A percentile compares a stretch with the other conserved stretches of the same genome.
Conservation (phyloP, 495 filamentous ascomycete genomes). For the Lindgomyces ingoldianus region DNA sequence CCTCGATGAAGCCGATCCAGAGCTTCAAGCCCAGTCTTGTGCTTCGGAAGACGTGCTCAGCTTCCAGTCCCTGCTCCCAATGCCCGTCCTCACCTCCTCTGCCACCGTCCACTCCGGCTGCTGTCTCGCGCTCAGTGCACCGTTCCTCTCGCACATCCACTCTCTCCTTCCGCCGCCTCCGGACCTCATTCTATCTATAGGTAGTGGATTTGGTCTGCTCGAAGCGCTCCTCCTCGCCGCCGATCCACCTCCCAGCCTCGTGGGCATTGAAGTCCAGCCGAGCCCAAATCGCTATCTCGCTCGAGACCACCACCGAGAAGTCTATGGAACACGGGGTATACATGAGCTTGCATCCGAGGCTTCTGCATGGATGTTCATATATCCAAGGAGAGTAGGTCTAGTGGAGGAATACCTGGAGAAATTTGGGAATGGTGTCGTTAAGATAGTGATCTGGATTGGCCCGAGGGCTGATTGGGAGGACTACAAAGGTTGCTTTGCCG, state of each 20-base stretch:
- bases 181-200: slow-evolving; percentile 53
- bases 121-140: slow-evolving; percentile 53
- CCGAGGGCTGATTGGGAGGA: slow-evolving; percentile 53
- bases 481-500: slow-evolving; percentile 34
- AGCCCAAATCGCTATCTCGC: slow-evolving; percentile 53
- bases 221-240: slow-evolving; percentile 49
- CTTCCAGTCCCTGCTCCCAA: not conserved
- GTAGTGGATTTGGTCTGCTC: slow-evolving; percentile 57
- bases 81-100: slow-evolving; percentile 2
- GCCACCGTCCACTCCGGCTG: slow-evolving; percentile 45
- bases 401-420: slow-evolving; percentile 49
- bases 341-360: slow-evolving; percentile 45
- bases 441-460: slow-evolving; percentile 55
- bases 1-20: too few species aligned
- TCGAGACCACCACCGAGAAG: slow-evolving; percentile 46
- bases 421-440: slow-evolving; percentile 37
- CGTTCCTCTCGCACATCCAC: slow-evolving; percentile 45
- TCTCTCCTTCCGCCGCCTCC: slow-evolving; percentile 49
- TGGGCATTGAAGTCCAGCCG: slow-evolving; percentile 53
- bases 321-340: slow-evolving; percentile 51
- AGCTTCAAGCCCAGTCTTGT: too few species aligned
- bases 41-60: not conserved
- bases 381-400: slow-evolving; percentile 54
- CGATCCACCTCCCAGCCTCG: slow-evolving; percentile 37
- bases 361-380: slow-evolving; percentile 57